Evolutionary conservation across 2,329 filamentous ascomycete genomes (phyloP).

Genomic region (Neobulgaria alba): DNA sequence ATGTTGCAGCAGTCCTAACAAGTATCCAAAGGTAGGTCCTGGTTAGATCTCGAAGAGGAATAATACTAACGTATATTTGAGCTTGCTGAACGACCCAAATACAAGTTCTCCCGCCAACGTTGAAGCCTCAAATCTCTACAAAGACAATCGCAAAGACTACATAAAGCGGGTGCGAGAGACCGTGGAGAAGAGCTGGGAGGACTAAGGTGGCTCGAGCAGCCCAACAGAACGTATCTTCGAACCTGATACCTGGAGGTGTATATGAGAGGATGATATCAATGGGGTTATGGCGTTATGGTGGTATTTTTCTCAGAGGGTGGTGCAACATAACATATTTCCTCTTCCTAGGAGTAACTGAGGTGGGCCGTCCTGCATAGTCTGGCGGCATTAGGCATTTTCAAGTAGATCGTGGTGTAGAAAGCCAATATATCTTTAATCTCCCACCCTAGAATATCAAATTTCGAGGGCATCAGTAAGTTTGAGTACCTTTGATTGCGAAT

Average conservation of each 20-base stretch:
- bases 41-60: not conserved
- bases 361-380: constrained; percentile 16
- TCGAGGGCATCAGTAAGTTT: too few species aligned
- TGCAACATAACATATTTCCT: too few species aligned
- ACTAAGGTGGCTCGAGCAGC: constrained; percentile 51
- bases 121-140: constrained; percentile 95
- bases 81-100: constrained; percentile 94
- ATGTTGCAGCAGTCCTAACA: constrained; percentile 92
- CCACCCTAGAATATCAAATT: too few species aligned
- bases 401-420: too few species aligned
- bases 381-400: constrained; percentile 8
- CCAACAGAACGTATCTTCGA: too few species aligned
- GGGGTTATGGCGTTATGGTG: not conserved
- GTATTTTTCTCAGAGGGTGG: too few species aligned
- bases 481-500: too few species aligned
- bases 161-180: constrained; percentile 91
- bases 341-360: constrained; percentile 1
- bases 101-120: constrained; percentile 98
- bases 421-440: too few species aligned
- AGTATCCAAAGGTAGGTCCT: constrained; percentile 84
- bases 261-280: constrained; percentile 7
- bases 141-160: constrained; percentile 95
- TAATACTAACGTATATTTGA: constrained; percentile 34
- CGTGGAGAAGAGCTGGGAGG: constrained; percentile 99
- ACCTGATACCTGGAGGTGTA: too few species aligned